These are phyloP conservation scores for Cicer chorassanicum DNA, from an alignment of 306 rosid species.

Conservation along the genomic window DNA sequence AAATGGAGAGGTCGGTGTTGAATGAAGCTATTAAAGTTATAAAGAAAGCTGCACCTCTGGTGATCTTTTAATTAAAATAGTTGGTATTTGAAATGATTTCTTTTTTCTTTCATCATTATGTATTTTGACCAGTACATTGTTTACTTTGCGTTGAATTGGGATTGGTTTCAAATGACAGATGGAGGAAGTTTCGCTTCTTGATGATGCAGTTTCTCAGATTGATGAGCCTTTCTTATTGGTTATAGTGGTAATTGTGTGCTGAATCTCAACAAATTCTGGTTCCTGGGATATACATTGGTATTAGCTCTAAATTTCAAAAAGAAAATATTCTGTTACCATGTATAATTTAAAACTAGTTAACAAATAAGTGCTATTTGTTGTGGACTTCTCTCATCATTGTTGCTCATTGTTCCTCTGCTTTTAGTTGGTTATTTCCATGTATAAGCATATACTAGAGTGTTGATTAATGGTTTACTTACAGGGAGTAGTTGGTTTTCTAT, in stretches of 20 bases:
- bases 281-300: constrained; percentile 97
- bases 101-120: constrained; percentile 37
- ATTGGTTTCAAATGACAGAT: constrained; percentile 76
- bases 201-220: constrained; percentile 85
- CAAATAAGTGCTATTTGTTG: constrained; percentile 14
- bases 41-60: constrained; percentile 98
- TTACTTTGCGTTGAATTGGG: constrained; percentile 49
- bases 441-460: constrained; percentile 26
- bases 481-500: constrained; percentile 29
- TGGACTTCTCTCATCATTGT: not conserved
- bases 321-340: constrained; percentile 49
- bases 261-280: constrained; percentile 99
- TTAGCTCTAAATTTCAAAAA: constrained; percentile 94
- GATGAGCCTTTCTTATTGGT: constrained; percentile 99
- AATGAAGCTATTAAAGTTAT: constrained; percentile 72
- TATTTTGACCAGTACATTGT: constrained; percentile 45
- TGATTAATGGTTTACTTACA: constrained; percentile 25
- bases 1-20: constrained; percentile 71
- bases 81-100: constrained; percentile 72
- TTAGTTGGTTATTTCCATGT: constrained; percentile 19
- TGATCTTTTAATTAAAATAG: constrained; percentile 82
- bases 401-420: constrained; percentile 13
- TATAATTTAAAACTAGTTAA: constrained; percentile 41
- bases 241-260: constrained; percentile 99
- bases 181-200: constrained; percentile 97